Percentiles rank a stretch among this genome's conserved stretches.
Conservation (phyloP, 106 monocot genomes). For the Platanthera guangdongensis region DNA sequence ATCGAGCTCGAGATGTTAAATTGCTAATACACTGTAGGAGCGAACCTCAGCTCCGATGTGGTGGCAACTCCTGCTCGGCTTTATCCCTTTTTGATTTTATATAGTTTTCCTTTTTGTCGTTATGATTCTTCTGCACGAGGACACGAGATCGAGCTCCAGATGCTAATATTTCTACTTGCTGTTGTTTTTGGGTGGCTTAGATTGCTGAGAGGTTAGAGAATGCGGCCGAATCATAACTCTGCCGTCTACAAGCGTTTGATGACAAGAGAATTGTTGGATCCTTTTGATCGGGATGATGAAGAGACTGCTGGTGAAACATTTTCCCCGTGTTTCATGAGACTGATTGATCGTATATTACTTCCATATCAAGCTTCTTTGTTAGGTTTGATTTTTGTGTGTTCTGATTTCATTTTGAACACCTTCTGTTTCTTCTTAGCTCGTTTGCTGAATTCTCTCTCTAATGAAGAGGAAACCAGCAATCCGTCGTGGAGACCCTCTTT, state of each 20-base stretch:
- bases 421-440: not conserved
- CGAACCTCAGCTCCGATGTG: not conserved
- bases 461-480: constrained; percentile 24
- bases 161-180: not conserved
- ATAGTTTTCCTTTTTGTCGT: not conserved
- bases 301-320: constrained; percentile 2
- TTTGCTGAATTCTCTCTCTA: not conserved
- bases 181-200: not conserved
- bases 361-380: not conserved
- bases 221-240: constrained; percentile 7
- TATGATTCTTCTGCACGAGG: not conserved
- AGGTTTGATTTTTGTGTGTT: not conserved
- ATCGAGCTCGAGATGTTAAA: not conserved
- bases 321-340: not conserved
- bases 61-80: not conserved
- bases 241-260: constrained; percentile 5
- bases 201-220: not conserved
- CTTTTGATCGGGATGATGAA: constrained; percentile 6
- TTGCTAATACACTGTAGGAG: not conserved
- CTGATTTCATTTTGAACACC: not conserved
- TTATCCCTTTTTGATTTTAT: not conserved
- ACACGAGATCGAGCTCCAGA: not conserved
- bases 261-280: constrained; percentile 4
- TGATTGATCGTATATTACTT: not conserved
- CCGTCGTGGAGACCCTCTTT: constrained; percentile 73